Percentiles rank a stretch among this genome's conserved stretches.
phyloP scores from a whole-genome alignment of 768 basidiomycete genomes.

The Boletus pseudo-olivaceus region DNA sequence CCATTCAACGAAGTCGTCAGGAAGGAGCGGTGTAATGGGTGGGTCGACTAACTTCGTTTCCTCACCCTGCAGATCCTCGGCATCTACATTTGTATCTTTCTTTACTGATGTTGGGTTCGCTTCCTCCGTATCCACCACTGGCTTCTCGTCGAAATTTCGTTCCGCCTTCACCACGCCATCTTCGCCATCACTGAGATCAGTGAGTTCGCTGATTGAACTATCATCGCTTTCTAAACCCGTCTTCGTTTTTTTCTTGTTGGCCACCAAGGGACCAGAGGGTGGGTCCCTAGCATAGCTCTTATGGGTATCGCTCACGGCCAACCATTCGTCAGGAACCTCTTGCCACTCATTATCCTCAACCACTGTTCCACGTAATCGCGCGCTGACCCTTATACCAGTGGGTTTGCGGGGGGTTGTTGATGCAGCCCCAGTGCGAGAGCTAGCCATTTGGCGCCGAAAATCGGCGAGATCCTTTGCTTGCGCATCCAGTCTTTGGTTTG shows the following conservation, averaged over 20 bases:
- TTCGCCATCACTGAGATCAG: constrained; percentile 59
- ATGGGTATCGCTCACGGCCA: constrained; percentile 22
- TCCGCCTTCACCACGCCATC: constrained; percentile 24
- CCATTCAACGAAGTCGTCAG: constrained; percentile 78
- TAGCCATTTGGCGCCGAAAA: constrained; percentile 46
- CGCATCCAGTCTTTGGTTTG: constrained; percentile 63
- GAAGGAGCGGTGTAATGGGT: constrained; percentile 23
- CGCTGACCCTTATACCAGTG: constrained; percentile 62
- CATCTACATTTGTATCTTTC: neutral
- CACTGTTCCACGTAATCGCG: constrained; percentile 53
- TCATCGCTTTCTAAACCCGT: constrained; percentile 62
- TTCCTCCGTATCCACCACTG: constrained; percentile 1
- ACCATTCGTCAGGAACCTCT: constrained; percentile 74
- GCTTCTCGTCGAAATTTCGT: neutral
- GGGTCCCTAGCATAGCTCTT: constrained; percentile 13
- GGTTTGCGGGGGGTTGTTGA: constrained; percentile 28
- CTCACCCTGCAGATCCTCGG: constrained; percentile 2
- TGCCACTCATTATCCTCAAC: constrained; percentile 72
- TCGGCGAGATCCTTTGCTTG: constrained; percentile 69
- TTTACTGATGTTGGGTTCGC: neutral
- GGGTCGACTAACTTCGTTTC: neutral
- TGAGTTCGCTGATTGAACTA: constrained; percentile 68
- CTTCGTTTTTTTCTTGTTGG: constrained; percentile 26
- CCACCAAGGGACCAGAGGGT: constrained; percentile 5
- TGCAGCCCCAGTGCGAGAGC: constrained; percentile 10